A percentile compares a stretch with the other conserved stretches of the same genome.
These are phyloP conservation scores for Thalia dealbata DNA, from an alignment of 176 grass and related monocot species.

Conservation along the genomic window DNA sequence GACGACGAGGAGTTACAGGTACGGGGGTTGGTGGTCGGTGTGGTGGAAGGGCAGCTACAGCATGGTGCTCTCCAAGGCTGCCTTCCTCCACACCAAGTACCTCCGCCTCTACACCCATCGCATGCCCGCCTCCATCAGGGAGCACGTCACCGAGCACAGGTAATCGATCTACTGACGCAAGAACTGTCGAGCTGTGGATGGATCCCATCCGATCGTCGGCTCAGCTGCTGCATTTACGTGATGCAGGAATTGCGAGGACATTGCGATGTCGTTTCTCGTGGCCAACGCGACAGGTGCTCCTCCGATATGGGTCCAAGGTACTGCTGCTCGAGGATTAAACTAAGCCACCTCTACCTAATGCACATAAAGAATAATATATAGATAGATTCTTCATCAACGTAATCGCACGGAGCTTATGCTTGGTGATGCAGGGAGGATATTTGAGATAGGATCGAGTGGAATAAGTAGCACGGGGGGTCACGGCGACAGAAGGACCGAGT, in stretches of 20 bases:
- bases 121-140: conserved; percentile 48
- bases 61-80: conserved; percentile 84
- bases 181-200: too few species aligned
- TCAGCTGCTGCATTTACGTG: background rate
- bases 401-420: too few species aligned
- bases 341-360: too few species aligned
- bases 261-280: conserved; percentile 93
- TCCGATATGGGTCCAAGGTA: conserved; percentile 96
- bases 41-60: conserved; percentile 95
- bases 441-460: conserved; percentile 76
- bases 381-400: too few species aligned
- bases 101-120: conserved; percentile 60
- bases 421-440: conserved; percentile 74
- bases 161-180: conserved; percentile 7
- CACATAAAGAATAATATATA: too few species aligned
- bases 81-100: conserved; percentile 68
- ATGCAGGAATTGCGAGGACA: conserved; percentile 91
- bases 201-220: too few species aligned
- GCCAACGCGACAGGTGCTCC: conserved; percentile 79
- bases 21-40: conserved; percentile 91
- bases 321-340: too few species aligned
- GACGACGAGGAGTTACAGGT: conserved; percentile 28
- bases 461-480: conserved; percentile 83
- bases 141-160: conserved; percentile 68
- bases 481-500: conserved; percentile 43